Evolutionary conservation across 345 rosid genomes (phyloP).

Genomic region (Bruguiera sexangula): DNA sequence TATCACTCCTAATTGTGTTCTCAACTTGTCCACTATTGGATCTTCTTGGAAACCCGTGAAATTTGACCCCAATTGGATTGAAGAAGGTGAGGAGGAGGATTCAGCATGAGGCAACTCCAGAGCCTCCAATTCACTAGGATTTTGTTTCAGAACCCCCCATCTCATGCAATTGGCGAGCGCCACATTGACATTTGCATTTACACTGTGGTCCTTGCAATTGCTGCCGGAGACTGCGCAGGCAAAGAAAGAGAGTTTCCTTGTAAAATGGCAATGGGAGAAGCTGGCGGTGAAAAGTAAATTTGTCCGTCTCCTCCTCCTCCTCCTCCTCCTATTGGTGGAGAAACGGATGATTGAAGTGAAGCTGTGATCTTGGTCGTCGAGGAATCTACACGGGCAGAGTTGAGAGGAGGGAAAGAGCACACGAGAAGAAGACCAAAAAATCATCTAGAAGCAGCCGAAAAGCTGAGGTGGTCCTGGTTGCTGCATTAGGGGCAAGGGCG

Average conservation of each 20-base stretch:
- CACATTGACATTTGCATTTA: slow-evolving; percentile 10
- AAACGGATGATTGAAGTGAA: background rate
- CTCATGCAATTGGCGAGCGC: slow-evolving; percentile 31
- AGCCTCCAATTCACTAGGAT: slow-evolving; percentile 47
- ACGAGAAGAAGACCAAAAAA: slow-evolving; percentile 36
- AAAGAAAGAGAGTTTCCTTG: slow-evolving; percentile 29
- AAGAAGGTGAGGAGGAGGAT: slow-evolving; percentile 12
- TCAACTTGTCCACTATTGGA: slow-evolving; percentile 80
- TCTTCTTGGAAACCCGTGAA: slow-evolving; percentile 68
- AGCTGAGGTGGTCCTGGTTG: too few species aligned
- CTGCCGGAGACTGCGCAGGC: slow-evolving; percentile 26
- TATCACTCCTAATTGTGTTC: slow-evolving; percentile 80
- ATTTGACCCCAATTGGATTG: slow-evolving; percentile 42
- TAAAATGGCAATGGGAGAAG: background rate
- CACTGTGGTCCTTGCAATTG: slow-evolving; percentile 17
- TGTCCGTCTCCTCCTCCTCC: slow-evolving; percentile 17
- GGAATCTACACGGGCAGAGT: slow-evolving; percentile 38
- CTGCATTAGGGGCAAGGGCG: too few species aligned
- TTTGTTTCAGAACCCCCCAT: slow-evolving; percentile 30
- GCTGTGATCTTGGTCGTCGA: background rate
- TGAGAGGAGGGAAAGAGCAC: slow-evolving; percentile 9
- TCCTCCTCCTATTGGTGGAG: background rate
- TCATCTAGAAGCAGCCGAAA: slow-evolving; percentile 26
- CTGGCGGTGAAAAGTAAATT: background rate
- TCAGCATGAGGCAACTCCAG: slow-evolving; percentile 29